phyloP scores from a whole-genome alignment of 208 protist species.

The Angomonas deanei region DNA sequence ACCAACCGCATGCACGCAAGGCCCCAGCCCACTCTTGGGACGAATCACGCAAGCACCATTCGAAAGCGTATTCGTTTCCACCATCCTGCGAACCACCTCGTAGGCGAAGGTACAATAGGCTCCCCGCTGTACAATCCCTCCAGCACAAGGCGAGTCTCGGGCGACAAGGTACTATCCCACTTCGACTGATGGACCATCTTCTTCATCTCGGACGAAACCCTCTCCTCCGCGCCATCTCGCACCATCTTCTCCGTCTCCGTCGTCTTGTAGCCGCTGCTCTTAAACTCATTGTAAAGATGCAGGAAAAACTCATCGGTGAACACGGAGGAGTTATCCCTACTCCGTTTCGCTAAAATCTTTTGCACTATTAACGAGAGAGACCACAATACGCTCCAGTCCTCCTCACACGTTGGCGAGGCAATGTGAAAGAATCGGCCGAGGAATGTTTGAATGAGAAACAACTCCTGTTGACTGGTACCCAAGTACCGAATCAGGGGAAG shows the following conservation, averaged over 20 bases:
- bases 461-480: conserved; percentile 46
- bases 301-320: conserved; percentile 80
- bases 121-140: conserved; percentile 40
- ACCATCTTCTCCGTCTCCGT: conserved; percentile 15
- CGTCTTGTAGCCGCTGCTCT: conserved; percentile 14
- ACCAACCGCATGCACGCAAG: conserved; percentile 52
- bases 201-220: conserved; percentile 41
- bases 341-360: conserved; percentile 33
- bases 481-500: conserved; percentile 38
- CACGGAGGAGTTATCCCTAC: conserved; percentile 20
- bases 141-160: conserved; percentile 40
- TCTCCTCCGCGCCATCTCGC: conserved; percentile 17
- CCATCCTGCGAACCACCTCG: conserved; percentile 55
- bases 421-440: conserved; percentile 41
- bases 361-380: conserved; percentile 40
- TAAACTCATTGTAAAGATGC: conserved; percentile 37
- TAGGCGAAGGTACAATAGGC: conserved; percentile 46
- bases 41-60: conserved; percentile 56
- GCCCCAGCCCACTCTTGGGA: conserved; percentile 16
- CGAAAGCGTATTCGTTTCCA: conserved; percentile 33
- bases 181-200: conserved; percentile 3
- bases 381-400: conserved; percentile 69
- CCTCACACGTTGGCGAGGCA: conserved; percentile 23
- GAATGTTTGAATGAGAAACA: conserved; percentile 54
- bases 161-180: neutral